phyloP scores from a whole-genome alignment of 495 filamentous ascomycete genomes.

The Penicillium cinerascens region DNA sequence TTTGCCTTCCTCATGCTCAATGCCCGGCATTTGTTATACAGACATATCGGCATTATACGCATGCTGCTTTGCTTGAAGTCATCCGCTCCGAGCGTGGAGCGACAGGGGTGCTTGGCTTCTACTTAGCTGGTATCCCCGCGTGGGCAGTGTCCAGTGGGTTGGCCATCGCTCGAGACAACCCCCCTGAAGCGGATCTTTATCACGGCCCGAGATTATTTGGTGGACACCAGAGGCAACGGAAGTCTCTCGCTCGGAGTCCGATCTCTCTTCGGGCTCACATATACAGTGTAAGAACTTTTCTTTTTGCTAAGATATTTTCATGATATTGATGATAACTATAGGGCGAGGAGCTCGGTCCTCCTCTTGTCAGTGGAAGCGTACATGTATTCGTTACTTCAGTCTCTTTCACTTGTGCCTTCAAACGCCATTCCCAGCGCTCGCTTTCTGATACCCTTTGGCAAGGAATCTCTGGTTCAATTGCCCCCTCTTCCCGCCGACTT shows the following conservation, averaged over 20 bases:
- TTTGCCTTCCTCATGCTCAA: conserved; percentile 3
- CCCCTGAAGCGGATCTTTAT: conserved; percentile 36
- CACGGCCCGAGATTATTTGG: conserved; percentile 25
- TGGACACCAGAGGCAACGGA: conserved; percentile 21
- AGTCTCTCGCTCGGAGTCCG: conserved; percentile 25
- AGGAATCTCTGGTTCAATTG: conserved; percentile 31
- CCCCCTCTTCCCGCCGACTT: conserved; percentile 30
- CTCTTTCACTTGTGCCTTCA: conserved; percentile 41
- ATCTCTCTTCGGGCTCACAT: conserved; percentile 29
- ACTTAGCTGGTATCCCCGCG: conserved; percentile 46
- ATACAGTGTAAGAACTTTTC: conserved; percentile 28
- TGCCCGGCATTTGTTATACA: conserved; percentile 10
- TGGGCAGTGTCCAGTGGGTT: conserved; percentile 40
- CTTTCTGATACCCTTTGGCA: conserved; percentile 38
- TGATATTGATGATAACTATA: conserved; percentile 19
- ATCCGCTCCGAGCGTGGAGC: conserved; percentile 35
- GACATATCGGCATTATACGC: conserved; percentile 46
- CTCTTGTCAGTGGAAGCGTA: conserved; percentile 44
- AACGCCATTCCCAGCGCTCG: conserved; percentile 24
- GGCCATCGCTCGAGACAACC: conserved; percentile 39
- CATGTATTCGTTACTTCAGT: conserved; percentile 49
- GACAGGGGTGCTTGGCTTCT: conserved; percentile 35
- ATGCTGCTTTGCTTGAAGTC: conserved; percentile 37
- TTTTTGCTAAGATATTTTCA: background rate
- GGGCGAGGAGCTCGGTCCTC: conserved; percentile 36